A percentile compares a stretch with the other conserved stretches of the same genome.
Evolutionary conservation across 345 rosid genomes (phyloP).

Genomic region (Microthlaspi erraticum): DNA sequence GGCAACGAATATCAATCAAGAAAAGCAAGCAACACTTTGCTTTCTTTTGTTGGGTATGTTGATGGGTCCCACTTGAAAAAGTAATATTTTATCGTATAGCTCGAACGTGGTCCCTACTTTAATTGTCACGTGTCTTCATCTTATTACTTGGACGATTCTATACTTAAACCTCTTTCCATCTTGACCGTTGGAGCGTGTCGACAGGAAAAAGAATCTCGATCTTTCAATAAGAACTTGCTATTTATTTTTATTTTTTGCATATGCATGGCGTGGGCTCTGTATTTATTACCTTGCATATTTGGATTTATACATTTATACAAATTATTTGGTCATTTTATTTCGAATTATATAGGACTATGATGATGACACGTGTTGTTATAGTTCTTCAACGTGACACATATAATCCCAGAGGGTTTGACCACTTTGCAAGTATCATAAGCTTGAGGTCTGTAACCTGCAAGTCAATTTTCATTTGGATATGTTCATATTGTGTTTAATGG

Average conservation of each 20-base stretch:
- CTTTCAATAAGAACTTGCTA: conserved; percentile 10
- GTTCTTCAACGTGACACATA: conserved; percentile 18
- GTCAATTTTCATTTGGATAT: conserved; percentile 22
- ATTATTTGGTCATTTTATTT: conserved; percentile 14
- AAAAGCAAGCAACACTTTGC: conserved; percentile 22
- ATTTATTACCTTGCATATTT: neutral
- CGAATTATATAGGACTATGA: conserved; percentile 9
- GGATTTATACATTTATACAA: neutral
- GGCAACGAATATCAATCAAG: conserved; percentile 31
- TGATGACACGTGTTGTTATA: conserved; percentile 14
- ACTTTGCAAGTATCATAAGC: conserved; percentile 12
- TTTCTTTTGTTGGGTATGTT: conserved; percentile 17
- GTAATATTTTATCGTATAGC: conserved; percentile 33
- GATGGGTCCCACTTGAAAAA: conserved; percentile 20
- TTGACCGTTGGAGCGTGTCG: conserved; percentile 26
- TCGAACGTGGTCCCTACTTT: conserved; percentile 15
- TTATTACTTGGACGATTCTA: conserved; percentile 20
- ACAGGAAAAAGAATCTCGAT: conserved; percentile 1
- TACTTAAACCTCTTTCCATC: neutral
- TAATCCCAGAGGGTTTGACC: conserved; percentile 9
- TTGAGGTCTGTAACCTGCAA: neutral
- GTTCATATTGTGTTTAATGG: conserved; percentile 17
- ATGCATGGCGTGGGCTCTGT: neutral
- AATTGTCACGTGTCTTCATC: conserved; percentile 3
- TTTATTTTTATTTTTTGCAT: neutral